Evolutionary conservation across 2,329 filamentous ascomycete genomes (phyloP).

Genomic region (Arthrinium phaeospermum): DNA sequence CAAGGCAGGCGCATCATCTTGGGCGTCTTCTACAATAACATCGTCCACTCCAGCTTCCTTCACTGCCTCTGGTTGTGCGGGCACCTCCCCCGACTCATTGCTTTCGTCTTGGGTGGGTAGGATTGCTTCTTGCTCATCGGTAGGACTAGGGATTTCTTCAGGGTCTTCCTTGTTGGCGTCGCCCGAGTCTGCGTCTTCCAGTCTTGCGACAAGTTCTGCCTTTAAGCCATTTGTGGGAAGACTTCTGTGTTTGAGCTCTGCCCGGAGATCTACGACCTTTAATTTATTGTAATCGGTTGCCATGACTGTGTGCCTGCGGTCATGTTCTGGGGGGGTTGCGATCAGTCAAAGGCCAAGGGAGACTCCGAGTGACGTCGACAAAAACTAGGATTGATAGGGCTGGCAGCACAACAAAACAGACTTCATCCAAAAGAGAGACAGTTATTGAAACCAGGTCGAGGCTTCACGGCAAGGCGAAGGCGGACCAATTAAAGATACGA

Average conservation of each 20-base stretch:
- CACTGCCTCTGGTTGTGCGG: constrained; percentile 24
- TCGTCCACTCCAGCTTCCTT: constrained; percentile 27
- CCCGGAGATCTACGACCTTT: constrained; percentile 78
- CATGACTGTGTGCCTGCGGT: constrained; percentile 41
- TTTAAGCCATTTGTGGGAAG: constrained; percentile 74
- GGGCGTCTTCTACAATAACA: constrained; percentile 17
- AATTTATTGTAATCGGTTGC: constrained; percentile 60
- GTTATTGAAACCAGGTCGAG: neutral
- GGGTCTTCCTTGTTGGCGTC: constrained; percentile 14
- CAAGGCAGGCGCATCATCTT: neutral
- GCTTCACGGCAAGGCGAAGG: neutral
- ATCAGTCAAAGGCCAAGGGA: constrained; percentile 5
- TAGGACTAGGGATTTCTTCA: neutral
- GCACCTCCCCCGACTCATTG: constrained; percentile 17
- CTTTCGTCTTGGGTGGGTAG: neutral
- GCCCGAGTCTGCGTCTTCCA: constrained; percentile 49
- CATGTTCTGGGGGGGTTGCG: constrained; percentile 5
- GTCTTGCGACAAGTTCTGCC: constrained; percentile 70
- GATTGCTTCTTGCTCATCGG: constrained; percentile 1
- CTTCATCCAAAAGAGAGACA: neutral
- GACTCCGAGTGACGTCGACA: constrained; percentile 10
- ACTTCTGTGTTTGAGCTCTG: constrained; percentile 75
- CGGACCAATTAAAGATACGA: neutral
- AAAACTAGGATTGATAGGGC: constrained; percentile 1
- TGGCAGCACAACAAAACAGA: constrained; percentile 10